A percentile compares a stretch with the other conserved stretches of the same genome.
phyloP scores from a whole-genome alignment of 305 asterid genomes.

The Rubia occidens region DNA sequence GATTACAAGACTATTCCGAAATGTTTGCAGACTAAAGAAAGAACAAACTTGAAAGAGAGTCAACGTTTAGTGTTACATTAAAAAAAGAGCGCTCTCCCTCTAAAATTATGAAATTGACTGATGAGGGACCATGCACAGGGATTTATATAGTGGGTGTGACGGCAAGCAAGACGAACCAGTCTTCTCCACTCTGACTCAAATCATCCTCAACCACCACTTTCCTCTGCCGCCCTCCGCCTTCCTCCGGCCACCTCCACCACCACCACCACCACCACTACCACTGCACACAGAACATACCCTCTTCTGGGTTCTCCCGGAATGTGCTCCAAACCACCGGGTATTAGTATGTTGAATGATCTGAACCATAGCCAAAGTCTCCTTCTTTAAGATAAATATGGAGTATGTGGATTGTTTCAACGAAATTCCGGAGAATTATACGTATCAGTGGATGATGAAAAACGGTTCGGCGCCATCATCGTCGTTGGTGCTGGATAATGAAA shows the following conservation, averaged over 20 bases:
- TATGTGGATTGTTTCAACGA: constrained; percentile 33
- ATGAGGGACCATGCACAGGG: constrained; percentile 3
- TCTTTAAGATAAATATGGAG: constrained; percentile 32
- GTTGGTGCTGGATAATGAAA: constrained; percentile 51
- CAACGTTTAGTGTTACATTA: not conserved
- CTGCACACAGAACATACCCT: not conserved
- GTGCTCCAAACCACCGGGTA: constrained; percentile 5
- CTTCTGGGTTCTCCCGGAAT: constrained; percentile 1
- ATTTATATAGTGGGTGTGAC: constrained; percentile 16
- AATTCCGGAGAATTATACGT: constrained; percentile 30
- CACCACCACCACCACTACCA: not conserved
- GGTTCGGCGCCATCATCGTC: constrained; percentile 40
- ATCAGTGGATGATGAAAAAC: constrained; percentile 28
- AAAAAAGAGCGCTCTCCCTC: not conserved
- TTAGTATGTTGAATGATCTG: constrained; percentile 4
- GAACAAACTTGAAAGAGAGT: not conserved
- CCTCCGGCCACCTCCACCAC: not conserved
- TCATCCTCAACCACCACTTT: constrained; percentile 1
- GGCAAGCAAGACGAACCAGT: not conserved
- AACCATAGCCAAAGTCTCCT: not conserved
- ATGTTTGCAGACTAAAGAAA: not conserved
- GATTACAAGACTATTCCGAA: not conserved
- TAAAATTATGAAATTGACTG: not conserved
- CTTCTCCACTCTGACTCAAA: constrained; percentile 4
- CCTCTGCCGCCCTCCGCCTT: no score